These are phyloP conservation scores for Circinella minor DNA, from an alignment of 371 early-diverging fungal genomes.

Conservation along the genomic window DNA sequence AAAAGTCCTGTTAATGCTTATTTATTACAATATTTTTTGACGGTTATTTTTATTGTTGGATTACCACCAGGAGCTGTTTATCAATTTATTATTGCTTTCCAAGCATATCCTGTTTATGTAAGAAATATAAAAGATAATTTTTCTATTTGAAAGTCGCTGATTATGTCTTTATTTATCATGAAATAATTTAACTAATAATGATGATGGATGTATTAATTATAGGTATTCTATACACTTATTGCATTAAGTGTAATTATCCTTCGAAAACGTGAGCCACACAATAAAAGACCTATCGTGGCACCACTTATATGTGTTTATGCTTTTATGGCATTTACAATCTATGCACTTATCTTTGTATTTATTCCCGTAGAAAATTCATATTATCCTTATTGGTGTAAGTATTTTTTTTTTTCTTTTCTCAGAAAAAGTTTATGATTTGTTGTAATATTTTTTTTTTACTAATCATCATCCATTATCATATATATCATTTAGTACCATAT, in stretches of 20 bases:
- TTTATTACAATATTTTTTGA: conserved; percentile 38
- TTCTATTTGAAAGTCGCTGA: too few species aligned
- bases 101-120: conserved; percentile 47
- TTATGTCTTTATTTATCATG: neutral
- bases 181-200: conserved; percentile 18
- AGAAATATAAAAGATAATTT: neutral
- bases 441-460: neutral
- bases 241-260: conserved; percentile 36
- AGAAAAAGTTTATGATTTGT: neutral
- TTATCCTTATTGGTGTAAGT: conserved; percentile 50
- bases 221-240: conserved; percentile 46
- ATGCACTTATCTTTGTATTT: conserved; percentile 48
- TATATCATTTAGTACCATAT: conserved; percentile 38
- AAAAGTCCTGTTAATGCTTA: conserved; percentile 46
- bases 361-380: conserved; percentile 43
- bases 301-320: conserved; percentile 35
- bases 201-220: conserved; percentile 3
- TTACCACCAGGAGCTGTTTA: conserved; percentile 48
- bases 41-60: conserved; percentile 39
- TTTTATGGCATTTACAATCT: conserved; percentile 35
- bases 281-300: conserved; percentile 38
- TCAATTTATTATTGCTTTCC: conserved; percentile 45
- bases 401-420: neutral
- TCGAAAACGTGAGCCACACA: conserved; percentile 40
- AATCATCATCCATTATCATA: too few species aligned